Conservation (phyloP, 768 basidiomycete genomes). For the Mycena chlorophos region DNA sequence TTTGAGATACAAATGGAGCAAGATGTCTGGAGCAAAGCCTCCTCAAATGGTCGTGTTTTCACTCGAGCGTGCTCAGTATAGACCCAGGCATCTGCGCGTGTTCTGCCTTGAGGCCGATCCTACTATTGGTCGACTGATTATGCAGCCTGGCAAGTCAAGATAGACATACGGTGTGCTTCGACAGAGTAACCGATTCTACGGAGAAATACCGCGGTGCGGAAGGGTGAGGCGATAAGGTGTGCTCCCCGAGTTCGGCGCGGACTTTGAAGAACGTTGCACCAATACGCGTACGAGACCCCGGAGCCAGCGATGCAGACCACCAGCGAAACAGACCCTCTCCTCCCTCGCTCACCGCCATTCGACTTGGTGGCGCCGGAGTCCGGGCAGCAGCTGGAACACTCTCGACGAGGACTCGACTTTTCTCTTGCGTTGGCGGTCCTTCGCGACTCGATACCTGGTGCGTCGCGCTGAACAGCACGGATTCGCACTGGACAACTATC, state of each 20-base stretch:
- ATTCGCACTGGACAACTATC: background rate
- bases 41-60: background rate
- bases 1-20: constrained; percentile 12
- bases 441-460: constrained; percentile 60
- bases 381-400: background rate
- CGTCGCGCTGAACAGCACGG: constrained; percentile 19
- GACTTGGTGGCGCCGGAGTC: background rate
- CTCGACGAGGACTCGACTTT: background rate
- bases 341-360: constrained; percentile 9
- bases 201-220: constrained; percentile 6
- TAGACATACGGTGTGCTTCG: background rate
- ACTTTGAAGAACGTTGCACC: background rate
- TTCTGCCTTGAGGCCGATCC: constrained; percentile 56
- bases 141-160: background rate
- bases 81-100: constrained; percentile 32
- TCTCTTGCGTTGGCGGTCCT: constrained; percentile 49
- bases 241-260: background rate
- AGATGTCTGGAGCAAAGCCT: constrained; percentile 3
- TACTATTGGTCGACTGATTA: constrained; percentile 17
- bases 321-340: constrained; percentile 35
- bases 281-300: background rate
- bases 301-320: constrained; percentile 15
- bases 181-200: constrained; percentile 2
- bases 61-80: constrained; percentile 18
- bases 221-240: constrained; percentile 10